phyloP scores from a whole-genome alignment of 768 basidiomycete genomes.

The Kockovaella imperatae region DNA sequence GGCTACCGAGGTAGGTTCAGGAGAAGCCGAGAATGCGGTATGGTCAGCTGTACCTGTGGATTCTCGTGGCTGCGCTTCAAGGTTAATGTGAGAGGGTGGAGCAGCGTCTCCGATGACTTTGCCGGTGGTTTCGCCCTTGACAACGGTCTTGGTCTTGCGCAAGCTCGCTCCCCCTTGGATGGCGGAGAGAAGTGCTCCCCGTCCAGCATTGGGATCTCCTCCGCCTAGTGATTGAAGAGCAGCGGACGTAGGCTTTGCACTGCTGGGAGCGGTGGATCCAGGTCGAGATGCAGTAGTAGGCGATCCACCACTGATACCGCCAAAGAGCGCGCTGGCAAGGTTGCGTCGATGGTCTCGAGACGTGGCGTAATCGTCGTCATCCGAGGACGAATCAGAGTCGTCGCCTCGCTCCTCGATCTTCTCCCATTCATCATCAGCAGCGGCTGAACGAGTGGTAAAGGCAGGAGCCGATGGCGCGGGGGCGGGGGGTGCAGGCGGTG shows the following conservation, averaged over 20 bases:
- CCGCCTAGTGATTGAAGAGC: slow-evolving; percentile 49
- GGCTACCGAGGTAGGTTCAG: slow-evolving; percentile 33
- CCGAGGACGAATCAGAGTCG: slow-evolving; percentile 54
- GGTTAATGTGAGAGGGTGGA: slow-evolving; percentile 62
- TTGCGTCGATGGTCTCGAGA: slow-evolving; percentile 59
- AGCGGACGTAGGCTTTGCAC: slow-evolving; percentile 44
- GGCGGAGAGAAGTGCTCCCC: slow-evolving; percentile 60
- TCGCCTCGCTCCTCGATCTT: slow-evolving; percentile 63
- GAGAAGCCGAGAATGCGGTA: too few species aligned
- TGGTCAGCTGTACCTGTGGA: too few species aligned
- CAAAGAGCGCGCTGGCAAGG: slow-evolving; percentile 74
- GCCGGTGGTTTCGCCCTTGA: slow-evolving; percentile 55
- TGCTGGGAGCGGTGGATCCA: slow-evolving; percentile 28
- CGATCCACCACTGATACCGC: slow-evolving; percentile 48
- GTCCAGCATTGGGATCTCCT: slow-evolving; percentile 42
- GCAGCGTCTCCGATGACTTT: slow-evolving; percentile 63
- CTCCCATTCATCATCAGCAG: slow-evolving; percentile 71
- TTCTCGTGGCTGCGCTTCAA: slow-evolving; percentile 45
- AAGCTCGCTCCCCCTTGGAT: slow-evolving; percentile 70
- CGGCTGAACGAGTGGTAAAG: slow-evolving; percentile 15
- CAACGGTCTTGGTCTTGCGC: slow-evolving; percentile 69
- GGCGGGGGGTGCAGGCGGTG: slow-evolving; percentile 20
- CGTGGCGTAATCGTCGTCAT: slow-evolving; percentile 69
- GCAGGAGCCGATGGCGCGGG: slow-evolving; percentile 29
- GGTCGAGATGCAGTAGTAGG: slow-evolving; percentile 44